phyloP scores from a whole-genome alignment of 2,329 filamentous ascomycete genomes.

The Colletotrichum salicis region DNA sequence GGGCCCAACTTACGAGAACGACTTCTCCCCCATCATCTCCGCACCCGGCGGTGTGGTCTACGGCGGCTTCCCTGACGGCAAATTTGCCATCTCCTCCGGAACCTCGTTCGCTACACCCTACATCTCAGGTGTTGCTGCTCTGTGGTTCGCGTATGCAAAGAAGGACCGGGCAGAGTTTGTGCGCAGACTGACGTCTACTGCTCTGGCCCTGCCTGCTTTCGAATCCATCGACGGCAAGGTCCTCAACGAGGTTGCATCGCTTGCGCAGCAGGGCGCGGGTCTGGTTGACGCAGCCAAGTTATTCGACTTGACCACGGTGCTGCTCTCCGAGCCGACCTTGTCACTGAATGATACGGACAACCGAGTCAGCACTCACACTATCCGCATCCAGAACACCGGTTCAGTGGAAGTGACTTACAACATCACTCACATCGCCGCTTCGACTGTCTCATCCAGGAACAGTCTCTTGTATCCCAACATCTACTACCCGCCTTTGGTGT shows the following conservation, averaged over 20 bases:
- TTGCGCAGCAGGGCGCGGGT: constrained; percentile 39
- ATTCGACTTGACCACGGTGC: constrained; percentile 24
- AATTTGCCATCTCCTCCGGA: constrained; percentile 35
- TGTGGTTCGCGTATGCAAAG: constrained; percentile 36
- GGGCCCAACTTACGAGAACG: constrained; percentile 39
- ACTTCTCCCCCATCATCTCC: constrained; percentile 34
- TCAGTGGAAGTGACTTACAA: constrained; percentile 28
- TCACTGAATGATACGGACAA: constrained; percentile 38
- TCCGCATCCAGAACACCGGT: constrained; percentile 34
- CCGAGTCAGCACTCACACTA: constrained; percentile 32
- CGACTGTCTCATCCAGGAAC: constrained; percentile 27
- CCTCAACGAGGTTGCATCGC: constrained; percentile 7
- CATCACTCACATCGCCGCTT: constrained; percentile 30
- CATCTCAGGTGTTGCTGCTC: constrained; percentile 38
- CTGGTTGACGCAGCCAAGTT: constrained; percentile 36
- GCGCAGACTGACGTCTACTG: constrained; percentile 29
- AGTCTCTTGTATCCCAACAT: constrained; percentile 25
- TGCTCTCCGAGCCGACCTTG: constrained; percentile 34
- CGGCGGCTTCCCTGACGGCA: constrained; percentile 35
- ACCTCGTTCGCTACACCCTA: constrained; percentile 39
- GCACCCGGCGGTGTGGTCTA: constrained; percentile 38
- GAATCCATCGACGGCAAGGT: constrained; percentile 1
- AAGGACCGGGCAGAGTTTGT: constrained; percentile 33
- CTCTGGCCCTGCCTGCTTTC: constrained; percentile 31
- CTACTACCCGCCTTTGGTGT: constrained; percentile 33